Base-by-base conservation (phyloP, 371 early-diverging fungal species). In the Paraphysoderma sedebokerense region DNA sequence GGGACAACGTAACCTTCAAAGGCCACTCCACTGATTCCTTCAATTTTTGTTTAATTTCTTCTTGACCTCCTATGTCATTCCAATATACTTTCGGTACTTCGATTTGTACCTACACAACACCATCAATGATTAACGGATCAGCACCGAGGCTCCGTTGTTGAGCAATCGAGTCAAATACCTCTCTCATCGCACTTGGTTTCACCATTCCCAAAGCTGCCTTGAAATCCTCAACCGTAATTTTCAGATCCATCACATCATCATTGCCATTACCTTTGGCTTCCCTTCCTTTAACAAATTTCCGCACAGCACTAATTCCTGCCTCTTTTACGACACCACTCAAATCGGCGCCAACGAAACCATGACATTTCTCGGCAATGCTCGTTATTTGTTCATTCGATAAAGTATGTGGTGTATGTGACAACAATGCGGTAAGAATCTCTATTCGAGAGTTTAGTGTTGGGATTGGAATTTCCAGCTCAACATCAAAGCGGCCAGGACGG, bases 21-120 rank as follows among this genome's bases (percentile, higher is more conserved):
- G 99, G 99, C 85, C 98, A 92, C 63, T 98, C 98, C 2, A 99
- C 86, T 0, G 98, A 85, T 62, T 99, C 99, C 38, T 84, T 80
- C 27, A 99, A 66, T 60, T 86, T 81, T 54, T 87, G 87, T 58
- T 95, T 98, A 33, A 96, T 82, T 19, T 84, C 81, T 30, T 74
- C 76, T 55, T 96, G 88, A 1, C 99, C 99, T 17, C 99, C 99
- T 48, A 99, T 87, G 63, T 98, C 99, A 0, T 62, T 59, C 92
- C 98, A 99, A 22, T 76, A 72, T 1, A 98, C 92, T 56, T 85
- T 82, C 13, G 98, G 98, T 7, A 96, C 87, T 52, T 92, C 91
- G 4, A 96, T 60, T 59, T 80, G 59, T 23, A 90, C 79, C 74
- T 77, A 19, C 27, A 11, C 1, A 52, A 48, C n/a, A n/a, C n/a